Percentiles rank a stretch among this genome's conserved stretches.
phyloP scores from a whole-genome alignment of 768 basidiomycete species.

The Clitopilus passeckerianus region DNA sequence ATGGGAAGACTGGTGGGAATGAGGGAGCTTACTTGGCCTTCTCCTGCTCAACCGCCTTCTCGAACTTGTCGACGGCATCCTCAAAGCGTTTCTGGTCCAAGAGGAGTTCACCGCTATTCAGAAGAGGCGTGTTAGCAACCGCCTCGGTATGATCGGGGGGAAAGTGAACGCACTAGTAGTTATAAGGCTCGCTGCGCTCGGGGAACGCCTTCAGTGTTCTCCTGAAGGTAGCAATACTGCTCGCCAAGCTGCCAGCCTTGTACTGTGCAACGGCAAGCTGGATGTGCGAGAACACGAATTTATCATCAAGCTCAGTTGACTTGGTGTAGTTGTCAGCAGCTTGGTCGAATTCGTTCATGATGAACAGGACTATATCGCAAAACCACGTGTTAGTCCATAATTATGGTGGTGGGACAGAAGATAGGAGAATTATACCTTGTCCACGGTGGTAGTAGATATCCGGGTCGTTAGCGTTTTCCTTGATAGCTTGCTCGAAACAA shows the following conservation, averaged over 20 bases:
- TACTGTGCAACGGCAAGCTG: slow-evolving; percentile 97
- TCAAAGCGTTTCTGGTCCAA: slow-evolving; percentile 86
- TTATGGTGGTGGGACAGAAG: not conserved
- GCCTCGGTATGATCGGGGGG: not conserved
- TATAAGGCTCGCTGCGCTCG: slow-evolving; percentile 80
- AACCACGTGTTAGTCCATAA: not conserved
- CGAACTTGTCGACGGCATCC: slow-evolving; percentile 91
- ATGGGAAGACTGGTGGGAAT: slow-evolving; percentile 1
- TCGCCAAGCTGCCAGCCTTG: slow-evolving; percentile 76
- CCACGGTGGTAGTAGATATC: slow-evolving; percentile 99
- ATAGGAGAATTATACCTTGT: slow-evolving; percentile 60
- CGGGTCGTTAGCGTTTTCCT: slow-evolving; percentile 77
- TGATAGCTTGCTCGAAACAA: slow-evolving; percentile 87
- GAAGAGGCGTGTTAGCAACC: not conserved
- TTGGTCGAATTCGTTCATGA: slow-evolving; percentile 82
- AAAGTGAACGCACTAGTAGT: slow-evolving; percentile 75
- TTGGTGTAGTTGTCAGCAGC: slow-evolving; percentile 91
- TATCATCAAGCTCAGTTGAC: slow-evolving; percentile 80
- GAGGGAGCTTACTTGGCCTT: slow-evolving; percentile 53
- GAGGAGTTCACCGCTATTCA: slow-evolving; percentile 80
- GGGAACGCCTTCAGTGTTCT: slow-evolving; percentile 83
- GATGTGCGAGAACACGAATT: slow-evolving; percentile 95
- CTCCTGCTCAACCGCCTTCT: slow-evolving; percentile 86
- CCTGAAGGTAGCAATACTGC: slow-evolving; percentile 89
- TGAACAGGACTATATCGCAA: slow-evolving; percentile 88